Conservation (phyloP, 169 alveolate genomes). For the Plasmodium fragile region DNA sequence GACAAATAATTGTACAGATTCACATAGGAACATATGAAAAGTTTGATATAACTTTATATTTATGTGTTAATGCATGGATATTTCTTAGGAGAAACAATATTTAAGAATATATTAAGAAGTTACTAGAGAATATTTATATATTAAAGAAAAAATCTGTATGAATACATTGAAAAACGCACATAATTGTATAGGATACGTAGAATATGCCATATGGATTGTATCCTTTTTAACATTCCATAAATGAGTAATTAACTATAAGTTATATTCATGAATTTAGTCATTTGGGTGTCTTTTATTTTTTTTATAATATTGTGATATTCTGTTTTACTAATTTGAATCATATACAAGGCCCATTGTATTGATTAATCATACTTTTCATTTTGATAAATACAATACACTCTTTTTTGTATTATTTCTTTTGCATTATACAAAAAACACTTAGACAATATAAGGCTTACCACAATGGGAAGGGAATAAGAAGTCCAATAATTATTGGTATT, state of each 20-base stretch:
- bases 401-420: neutral
- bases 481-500: neutral
- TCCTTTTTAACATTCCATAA: neutral
- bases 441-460: neutral
- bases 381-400: neutral
- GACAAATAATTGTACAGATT: neutral
- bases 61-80: neutral
- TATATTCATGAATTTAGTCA: neutral
- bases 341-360: neutral
- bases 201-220: neutral
- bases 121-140: neutral
- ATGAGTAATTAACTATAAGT: neutral
- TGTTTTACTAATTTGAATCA: neutral
- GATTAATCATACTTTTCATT: neutral
- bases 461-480: neutral
- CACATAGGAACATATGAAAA: neutral
- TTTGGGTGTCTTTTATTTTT: neutral
- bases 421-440: neutral
- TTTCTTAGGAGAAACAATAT: neutral
- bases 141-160: slow-evolving; percentile 5
- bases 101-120: neutral
- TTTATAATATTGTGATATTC: neutral
- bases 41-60: neutral
- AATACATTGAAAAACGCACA: neutral
- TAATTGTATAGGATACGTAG: neutral